Percentiles rank a stretch among this genome's conserved stretches.
Conservation (phyloP, 805 yeast genomes). For the Torulaspora maleeae region DNA sequence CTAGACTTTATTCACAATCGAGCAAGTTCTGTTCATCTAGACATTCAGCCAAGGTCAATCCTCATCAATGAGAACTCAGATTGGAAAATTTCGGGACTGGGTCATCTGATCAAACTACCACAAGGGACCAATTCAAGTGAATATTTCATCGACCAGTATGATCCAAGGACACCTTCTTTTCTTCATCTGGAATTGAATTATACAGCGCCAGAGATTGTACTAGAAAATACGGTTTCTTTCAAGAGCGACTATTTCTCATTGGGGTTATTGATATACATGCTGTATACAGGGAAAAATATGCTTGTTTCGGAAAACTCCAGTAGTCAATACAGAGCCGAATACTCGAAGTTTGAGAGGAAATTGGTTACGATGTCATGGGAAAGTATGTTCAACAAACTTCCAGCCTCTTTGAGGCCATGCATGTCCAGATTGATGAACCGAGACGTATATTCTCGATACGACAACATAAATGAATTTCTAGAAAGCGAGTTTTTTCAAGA, state of each 20-base stretch:
- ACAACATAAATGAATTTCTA: slow-evolving; percentile 48
- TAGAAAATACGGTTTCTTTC: slow-evolving; percentile 57
- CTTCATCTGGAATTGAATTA: slow-evolving; percentile 67
- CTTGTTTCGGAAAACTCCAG: slow-evolving; percentile 49
- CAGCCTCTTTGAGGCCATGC: slow-evolving; percentile 45
- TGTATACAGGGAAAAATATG: slow-evolving; percentile 55
- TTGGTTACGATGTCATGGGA: slow-evolving; percentile 37
- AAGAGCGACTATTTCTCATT: slow-evolving; percentile 81
- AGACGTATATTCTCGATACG: slow-evolving; percentile 56
- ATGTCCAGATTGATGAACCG: slow-evolving; percentile 49
- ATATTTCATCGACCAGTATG: slow-evolving; percentile 63
- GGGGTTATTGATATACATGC: slow-evolving; percentile 67
- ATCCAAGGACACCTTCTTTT: slow-evolving; percentile 70
- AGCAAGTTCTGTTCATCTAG: slow-evolving; percentile 70
- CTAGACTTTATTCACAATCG: slow-evolving; percentile 76
- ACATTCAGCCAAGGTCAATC: slow-evolving; percentile 71
- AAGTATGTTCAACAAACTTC: slow-evolving; percentile 53
- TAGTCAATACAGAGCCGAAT: slow-evolving; percentile 57
- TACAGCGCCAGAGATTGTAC: slow-evolving; percentile 77
- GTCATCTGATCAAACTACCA: slow-evolving; percentile 43
- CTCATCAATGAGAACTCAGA: slow-evolving; percentile 80
- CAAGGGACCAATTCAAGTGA: slow-evolving; percentile 51
- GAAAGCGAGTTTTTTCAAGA: slow-evolving; percentile 74
- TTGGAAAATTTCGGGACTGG: slow-evolving; percentile 88
- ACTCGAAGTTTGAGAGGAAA: slow-evolving; percentile 45